phyloP scores from a whole-genome alignment of 2,329 filamentous ascomycete genomes.

The Aspergillus aculeatus region DNA sequence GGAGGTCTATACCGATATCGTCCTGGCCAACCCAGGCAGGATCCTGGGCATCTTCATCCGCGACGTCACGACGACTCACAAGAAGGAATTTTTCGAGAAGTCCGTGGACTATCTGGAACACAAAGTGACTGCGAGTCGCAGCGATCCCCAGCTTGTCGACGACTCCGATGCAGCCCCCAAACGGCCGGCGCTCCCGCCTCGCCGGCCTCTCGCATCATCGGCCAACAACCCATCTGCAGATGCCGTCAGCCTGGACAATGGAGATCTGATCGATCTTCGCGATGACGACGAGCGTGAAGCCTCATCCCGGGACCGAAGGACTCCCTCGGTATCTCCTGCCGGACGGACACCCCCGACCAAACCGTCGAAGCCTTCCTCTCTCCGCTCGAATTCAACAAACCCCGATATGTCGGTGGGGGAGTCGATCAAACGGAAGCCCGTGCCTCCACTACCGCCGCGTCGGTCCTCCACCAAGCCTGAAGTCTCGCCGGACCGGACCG shows the following conservation, averaged over 20 bases:
- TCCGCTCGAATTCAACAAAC: constrained; percentile 36
- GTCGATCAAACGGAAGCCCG: constrained; percentile 33
- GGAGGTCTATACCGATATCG: constrained; percentile 96
- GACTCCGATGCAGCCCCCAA: constrained; percentile 28
- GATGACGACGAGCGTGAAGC: constrained; percentile 29
- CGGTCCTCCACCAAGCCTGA: constrained; percentile 23
- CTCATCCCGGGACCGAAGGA: constrained; percentile 13
- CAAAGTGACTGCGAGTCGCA: constrained; percentile 23
- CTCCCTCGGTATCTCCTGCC: constrained; percentile 11
- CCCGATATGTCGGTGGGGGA: constrained; percentile 23
- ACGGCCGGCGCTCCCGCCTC: constrained; percentile 42
- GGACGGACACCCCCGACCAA: constrained; percentile 38
- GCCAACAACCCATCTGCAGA: constrained; percentile 14
- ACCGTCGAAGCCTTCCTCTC: constrained; percentile 45
- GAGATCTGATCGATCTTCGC: constrained; percentile 42
- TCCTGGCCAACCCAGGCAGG: constrained; percentile 74
- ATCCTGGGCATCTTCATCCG: constrained; percentile 89
- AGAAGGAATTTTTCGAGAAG: constrained; percentile 74
- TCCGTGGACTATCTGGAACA: constrained; percentile 43
- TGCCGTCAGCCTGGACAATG: constrained; percentile 27
- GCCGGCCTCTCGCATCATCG: constrained; percentile 27
- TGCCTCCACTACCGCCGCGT: constrained; percentile 40
- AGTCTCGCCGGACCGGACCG: neutral
- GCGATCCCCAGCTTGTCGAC: constrained; percentile 27
- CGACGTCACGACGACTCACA: constrained; percentile 82